A percentile compares a stretch with the other conserved stretches of the same genome.
Evolutionary conservation across 2,329 filamentous ascomycete species (phyloP).

Genomic region (Plenodomus lindquistii): DNA sequence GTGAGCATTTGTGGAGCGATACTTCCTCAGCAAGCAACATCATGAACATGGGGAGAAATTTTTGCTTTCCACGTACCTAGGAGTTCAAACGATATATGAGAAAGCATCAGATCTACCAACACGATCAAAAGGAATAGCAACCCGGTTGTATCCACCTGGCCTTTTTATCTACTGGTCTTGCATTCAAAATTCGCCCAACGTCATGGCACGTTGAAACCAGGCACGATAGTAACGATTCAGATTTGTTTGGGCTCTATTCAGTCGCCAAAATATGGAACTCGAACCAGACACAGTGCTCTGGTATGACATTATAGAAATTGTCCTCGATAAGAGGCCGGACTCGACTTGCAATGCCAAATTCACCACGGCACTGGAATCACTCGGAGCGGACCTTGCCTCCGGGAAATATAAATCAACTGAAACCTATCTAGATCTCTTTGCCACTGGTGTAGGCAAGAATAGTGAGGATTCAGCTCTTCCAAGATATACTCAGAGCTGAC

Average conservation of each 20-base stretch:
- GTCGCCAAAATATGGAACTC: background rate
- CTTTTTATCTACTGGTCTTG: background rate
- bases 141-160: too few species aligned
- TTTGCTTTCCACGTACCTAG: background rate
- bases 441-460: constrained; percentile 38
- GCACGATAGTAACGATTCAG: background rate
- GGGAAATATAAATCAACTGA: constrained; percentile 15
- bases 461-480: constrained; percentile 19
- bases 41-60: background rate
- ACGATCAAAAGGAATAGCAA: constrained; percentile 9
- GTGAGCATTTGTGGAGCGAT: constrained; percentile 8
- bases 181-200: background rate
- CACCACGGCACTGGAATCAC: constrained; percentile 1
- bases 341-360: background rate
- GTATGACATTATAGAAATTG: background rate
- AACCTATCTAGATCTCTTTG: constrained; percentile 30
- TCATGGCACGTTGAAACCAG: background rate
- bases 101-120: too few species aligned
- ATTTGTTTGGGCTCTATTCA: background rate
- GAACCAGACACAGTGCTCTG: background rate
- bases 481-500: constrained; percentile 24
- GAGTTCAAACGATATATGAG: too few species aligned
- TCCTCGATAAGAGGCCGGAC: background rate
- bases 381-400: constrained; percentile 14
- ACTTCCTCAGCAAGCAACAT: background rate